These are phyloP conservation scores for Candida alai DNA, from an alignment of 805 yeast species.

Conservation along the genomic window DNA sequence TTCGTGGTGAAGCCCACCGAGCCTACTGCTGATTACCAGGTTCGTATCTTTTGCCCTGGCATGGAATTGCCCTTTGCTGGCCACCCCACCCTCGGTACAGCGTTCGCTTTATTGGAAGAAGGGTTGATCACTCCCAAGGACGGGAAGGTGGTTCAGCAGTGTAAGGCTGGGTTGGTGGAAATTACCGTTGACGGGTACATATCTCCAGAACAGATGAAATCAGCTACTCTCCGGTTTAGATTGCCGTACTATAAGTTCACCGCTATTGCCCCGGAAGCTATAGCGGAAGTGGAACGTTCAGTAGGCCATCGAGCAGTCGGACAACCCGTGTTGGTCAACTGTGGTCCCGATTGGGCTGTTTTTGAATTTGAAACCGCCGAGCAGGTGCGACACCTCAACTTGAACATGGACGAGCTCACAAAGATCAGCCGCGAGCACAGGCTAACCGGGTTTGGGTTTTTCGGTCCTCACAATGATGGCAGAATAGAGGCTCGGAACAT, in stretches of 20 bases:
- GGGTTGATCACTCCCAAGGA: constrained; percentile 23
- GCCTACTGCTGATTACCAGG: constrained; percentile 40
- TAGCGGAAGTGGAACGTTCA: constrained; percentile 9
- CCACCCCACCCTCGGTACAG: constrained; percentile 58
- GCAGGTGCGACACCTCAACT: constrained; percentile 27
- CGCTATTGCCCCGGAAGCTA: constrained; percentile 9
- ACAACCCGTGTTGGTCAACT: constrained; percentile 29
- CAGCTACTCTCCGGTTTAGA: constrained; percentile 23
- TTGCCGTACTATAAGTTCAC: constrained; percentile 17
- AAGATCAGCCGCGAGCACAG: constrained; percentile 14
- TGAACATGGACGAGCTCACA: constrained; percentile 24
- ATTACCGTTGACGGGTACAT: constrained; percentile 20
- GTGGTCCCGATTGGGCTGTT: constrained; percentile 47
- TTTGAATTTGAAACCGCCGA: constrained; percentile 27
- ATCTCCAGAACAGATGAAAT: neutral
- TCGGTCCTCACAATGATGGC: constrained; percentile 28
- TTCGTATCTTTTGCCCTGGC: constrained; percentile 47
- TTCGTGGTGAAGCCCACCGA: constrained; percentile 43
- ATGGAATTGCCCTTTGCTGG: constrained; percentile 60
- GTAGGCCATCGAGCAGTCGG: constrained; percentile 11
- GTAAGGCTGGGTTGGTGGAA: constrained; percentile 41
- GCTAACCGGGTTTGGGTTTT: constrained; percentile 34
- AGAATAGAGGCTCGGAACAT: constrained; percentile 41
- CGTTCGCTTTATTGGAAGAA: constrained; percentile 42
- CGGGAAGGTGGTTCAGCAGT: constrained; percentile 38